Conservation (phyloP, 306 rosid species). For the Cucumis cinereus region DNA sequence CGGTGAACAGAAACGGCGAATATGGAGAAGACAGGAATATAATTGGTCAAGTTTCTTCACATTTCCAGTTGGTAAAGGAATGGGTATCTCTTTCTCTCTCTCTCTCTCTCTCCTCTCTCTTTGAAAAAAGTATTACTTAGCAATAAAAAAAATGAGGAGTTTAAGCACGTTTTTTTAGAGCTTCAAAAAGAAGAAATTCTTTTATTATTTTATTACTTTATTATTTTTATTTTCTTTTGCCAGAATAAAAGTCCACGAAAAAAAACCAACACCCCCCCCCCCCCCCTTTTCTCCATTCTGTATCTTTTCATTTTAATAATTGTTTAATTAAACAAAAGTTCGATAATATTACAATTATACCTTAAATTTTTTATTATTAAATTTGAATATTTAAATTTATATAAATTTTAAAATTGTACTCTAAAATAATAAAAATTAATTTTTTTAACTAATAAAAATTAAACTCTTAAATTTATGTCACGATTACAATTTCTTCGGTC, state of each 20-base stretch:
- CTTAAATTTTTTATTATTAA: too few species aligned
- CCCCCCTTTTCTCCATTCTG: too few species aligned
- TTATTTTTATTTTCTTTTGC: neutral
- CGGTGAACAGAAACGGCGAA: neutral
- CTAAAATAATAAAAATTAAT: too few species aligned
- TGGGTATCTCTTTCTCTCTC: neutral
- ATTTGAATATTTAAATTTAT: too few species aligned
- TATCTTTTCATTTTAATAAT: too few species aligned
- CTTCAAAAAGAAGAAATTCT: neutral
- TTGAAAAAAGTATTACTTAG: neutral
- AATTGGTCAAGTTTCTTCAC: neutral
- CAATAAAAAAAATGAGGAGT: neutral
- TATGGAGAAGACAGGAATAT: neutral
- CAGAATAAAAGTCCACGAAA: neutral
- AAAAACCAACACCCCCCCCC: too few species aligned
- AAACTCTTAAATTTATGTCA: too few species aligned
- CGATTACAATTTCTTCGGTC: too few species aligned
- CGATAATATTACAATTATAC: too few species aligned
- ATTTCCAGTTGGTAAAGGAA: neutral
- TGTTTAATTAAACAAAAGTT: too few species aligned
- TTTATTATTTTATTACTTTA: neutral
- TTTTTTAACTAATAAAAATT: too few species aligned
- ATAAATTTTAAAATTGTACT: too few species aligned
- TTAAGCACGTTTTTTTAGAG: slow-evolving; percentile 9
- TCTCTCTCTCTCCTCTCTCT: neutral